Base-by-base conservation (phyloP, 805 yeast genomes). In the Candida nitratophila region DNA sequence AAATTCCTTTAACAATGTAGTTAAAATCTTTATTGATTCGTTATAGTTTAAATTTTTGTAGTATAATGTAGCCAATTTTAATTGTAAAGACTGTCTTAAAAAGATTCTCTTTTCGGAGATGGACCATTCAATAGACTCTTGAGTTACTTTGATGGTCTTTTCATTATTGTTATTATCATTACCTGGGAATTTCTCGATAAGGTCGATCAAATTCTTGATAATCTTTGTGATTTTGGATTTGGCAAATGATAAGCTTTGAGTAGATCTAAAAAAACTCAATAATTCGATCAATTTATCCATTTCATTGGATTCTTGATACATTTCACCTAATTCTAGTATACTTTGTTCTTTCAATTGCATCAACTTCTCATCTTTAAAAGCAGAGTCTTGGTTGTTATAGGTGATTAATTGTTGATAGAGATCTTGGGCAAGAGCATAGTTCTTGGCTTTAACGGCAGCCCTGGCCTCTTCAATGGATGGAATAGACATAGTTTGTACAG, bases 191-290 rank as follows among this genome's bases (percentile, higher is more conserved):
- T 61, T 59, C 47, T 86, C 90, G 55, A 86, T 79, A 49, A 78
- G 69, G 57, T 91, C 98, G 54, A 93, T 81, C 58, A 93, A 71
- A 35, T 79, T 73, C 55, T 83, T 83, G 52, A 91, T 82, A 44
- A 91, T 85, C 63, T 91, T 93, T 19, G 98, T 96, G 9, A 96
- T 85, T 64, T 93, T 93, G 15, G 96, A 86, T 67, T 93, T 93
- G 39, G 98, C 96, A 57, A 86, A 79, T 30, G 77, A 76, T 4
- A 56, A 54, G 71, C 89, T 81, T n/a, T 81, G 76, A 9, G 66
- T 68, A 1, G 95, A 81, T 19, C 27, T 39, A 4, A 20, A 22
- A 35, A 77, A 72, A 12, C 79, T 71, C 33, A 93, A 78, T 55
- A 93, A 77, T 34, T 66, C 68, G 16, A 72, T 68, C 38, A 93